These are phyloP conservation scores for Cordyceps fumosorosea DNA, from an alignment of 2,329 filamentous ascomycete genomes.

Conservation along the genomic window DNA sequence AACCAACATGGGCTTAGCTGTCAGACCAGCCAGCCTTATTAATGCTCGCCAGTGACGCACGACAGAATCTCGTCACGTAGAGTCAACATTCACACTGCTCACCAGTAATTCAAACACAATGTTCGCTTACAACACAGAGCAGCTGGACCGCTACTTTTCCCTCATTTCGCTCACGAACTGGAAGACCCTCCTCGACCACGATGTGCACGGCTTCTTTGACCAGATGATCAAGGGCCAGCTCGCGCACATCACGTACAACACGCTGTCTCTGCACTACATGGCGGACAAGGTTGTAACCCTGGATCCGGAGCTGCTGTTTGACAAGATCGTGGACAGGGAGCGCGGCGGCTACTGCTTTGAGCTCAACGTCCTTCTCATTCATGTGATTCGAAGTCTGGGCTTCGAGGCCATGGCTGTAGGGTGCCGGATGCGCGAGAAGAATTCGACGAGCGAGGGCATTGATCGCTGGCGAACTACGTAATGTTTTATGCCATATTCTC, in stretches of 20 bases:
- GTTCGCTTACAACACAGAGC: neutral
- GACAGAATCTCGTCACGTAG: neutral
- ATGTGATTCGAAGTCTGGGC: neutral
- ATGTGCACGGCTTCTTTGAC: neutral
- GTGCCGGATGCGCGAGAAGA: neutral
- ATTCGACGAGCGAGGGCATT: neutral
- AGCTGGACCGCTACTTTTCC: neutral
- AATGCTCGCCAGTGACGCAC: neutral
- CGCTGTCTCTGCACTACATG: neutral
- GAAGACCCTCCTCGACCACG: neutral
- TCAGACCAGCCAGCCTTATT: too few species aligned
- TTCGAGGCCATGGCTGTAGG: neutral
- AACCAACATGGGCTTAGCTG: neutral
- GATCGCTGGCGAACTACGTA: constrained; percentile 1
- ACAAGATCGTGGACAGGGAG: neutral
- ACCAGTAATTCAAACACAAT: neutral
- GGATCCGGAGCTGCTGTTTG: neutral
- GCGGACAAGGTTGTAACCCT: neutral
- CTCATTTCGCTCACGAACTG: neutral
- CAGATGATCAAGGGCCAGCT: neutral
- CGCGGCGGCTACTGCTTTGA: constrained; percentile 9
- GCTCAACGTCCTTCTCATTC: neutral
- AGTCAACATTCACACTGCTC: neutral
- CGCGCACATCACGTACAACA: constrained; percentile 8
- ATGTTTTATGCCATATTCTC: neutral